Percentiles rank a stretch among this genome's conserved stretches.
Conservation (phyloP, 495 filamentous ascomycete species). For the Trichocladium antarcticum region DNA sequence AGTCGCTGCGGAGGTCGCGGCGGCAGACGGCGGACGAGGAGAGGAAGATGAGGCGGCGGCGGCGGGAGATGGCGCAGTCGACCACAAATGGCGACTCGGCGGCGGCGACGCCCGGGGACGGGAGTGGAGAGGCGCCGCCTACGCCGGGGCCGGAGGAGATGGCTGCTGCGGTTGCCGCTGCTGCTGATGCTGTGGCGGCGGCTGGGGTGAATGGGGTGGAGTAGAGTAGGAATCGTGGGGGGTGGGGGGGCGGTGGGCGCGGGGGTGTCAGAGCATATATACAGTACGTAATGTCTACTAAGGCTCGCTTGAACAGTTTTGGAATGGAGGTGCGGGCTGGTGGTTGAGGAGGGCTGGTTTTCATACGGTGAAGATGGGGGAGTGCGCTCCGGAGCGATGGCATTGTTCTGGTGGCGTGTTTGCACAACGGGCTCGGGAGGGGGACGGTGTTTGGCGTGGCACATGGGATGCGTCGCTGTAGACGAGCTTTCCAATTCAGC, state of each 20-base stretch:
- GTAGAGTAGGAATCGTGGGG: background rate
- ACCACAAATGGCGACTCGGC: background rate
- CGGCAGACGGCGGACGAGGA: conserved; percentile 64
- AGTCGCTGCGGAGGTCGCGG: conserved; percentile 46
- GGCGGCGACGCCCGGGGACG: background rate
- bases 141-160: conserved; percentile 12
- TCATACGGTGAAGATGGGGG: background rate
- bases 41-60: conserved; percentile 45
- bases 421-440: no score
- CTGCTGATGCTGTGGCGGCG: background rate
- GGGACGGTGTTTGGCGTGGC: no score
- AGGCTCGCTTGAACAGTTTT: background rate
- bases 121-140: conserved; percentile 12
- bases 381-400: no score
- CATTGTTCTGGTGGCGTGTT: no score
- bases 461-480: no score
- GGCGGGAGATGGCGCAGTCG: conserved; percentile 42
- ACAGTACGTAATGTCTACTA: conserved; percentile 14
- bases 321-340: background rate
- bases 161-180: conserved; percentile 5
- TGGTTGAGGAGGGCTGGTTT: background rate
- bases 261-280: conserved; percentile 2
- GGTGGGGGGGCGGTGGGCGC: background rate
- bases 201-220: background rate
- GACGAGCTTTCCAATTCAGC: no score